Percentiles rank a stretch among this genome's conserved stretches.
Evolutionary conservation across 192 early-diverging fungal genomes (phyloP).

Genomic region (Dimargaris xerosporica): DNA sequence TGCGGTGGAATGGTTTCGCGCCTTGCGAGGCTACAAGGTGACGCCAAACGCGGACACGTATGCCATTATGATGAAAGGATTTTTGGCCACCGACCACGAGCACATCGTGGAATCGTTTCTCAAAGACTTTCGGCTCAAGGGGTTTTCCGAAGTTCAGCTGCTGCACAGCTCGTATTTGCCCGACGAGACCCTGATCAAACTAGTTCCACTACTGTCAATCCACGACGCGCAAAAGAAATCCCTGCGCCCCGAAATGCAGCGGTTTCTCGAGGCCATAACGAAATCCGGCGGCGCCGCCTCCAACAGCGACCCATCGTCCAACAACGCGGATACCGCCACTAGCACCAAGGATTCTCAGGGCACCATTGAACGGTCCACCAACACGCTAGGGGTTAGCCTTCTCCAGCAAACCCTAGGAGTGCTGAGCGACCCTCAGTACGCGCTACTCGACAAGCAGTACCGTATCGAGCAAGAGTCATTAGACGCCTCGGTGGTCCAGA

Average conservation of each 20-base stretch:
- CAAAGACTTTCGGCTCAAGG: conserved; percentile 9
- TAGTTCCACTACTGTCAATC: conserved; percentile 24
- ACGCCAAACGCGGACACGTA: conserved; percentile 54
- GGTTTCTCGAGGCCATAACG: conserved; percentile 13
- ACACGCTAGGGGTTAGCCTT: conserved; percentile 59
- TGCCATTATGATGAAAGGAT: conserved; percentile 57
- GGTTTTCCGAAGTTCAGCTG: conserved; percentile 15
- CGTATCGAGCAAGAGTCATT: conserved; percentile 71
- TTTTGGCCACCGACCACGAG: conserved; percentile 26
- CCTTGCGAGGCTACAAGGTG: conserved; percentile 36
- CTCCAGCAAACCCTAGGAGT: conserved; percentile 53
- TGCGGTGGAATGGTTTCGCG: conserved; percentile 57
- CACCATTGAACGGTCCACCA: conserved; percentile 21
- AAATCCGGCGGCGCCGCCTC: conserved; percentile 10
- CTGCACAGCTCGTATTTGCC: conserved; percentile 24
- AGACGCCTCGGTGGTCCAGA: conserved; percentile 51
- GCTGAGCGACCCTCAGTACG: conserved; percentile 31
- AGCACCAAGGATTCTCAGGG: neutral
- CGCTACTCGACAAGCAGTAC: conserved; percentile 55
- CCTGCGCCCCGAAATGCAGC: neutral
- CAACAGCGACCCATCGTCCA: conserved; percentile 17
- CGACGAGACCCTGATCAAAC: conserved; percentile 23
- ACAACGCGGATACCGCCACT: conserved; percentile 13
- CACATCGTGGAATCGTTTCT: conserved; percentile 17
- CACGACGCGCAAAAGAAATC: neutral